These are phyloP conservation scores for Nakataea oryzae DNA, from an alignment of 2,329 filamentous ascomycete genomes.

Conservation along the genomic window DNA sequence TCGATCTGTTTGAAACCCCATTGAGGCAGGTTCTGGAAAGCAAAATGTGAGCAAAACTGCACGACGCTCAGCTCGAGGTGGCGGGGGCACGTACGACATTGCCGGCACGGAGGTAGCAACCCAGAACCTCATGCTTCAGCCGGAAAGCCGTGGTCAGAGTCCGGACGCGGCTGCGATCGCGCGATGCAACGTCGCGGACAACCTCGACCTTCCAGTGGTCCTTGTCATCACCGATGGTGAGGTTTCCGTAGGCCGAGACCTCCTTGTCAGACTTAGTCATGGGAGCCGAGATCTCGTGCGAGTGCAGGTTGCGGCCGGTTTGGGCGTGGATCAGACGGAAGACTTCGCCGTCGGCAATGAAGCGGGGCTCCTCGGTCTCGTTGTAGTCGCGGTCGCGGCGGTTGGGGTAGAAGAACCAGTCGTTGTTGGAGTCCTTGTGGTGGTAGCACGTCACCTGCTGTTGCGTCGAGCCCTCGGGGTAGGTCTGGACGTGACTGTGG, in stretches of 20 bases:
- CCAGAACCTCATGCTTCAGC: conserved; percentile 68
- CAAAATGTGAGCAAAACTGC: not conserved
- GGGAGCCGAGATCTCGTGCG: conserved; percentile 80
- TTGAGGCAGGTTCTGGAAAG: conserved; percentile 66
- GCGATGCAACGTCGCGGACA: conserved; percentile 77
- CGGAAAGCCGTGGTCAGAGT: conserved; percentile 92
- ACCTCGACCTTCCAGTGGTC: conserved; percentile 96
- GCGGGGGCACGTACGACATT: conserved; percentile 43
- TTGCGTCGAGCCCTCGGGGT: conserved; percentile 83
- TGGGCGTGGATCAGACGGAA: conserved; percentile 89
- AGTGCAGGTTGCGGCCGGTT: conserved; percentile 95
- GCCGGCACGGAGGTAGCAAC: conserved; percentile 89
- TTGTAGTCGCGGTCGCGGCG: conserved; percentile 66
- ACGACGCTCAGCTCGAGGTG: not conserved
- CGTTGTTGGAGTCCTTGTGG: conserved; percentile 98
- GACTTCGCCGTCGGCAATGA: conserved; percentile 64
- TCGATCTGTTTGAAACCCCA: conserved; percentile 99
- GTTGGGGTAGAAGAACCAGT: conserved; percentile 98
- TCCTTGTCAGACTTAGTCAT: conserved; percentile 83
- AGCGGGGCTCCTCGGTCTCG: conserved; percentile 59
- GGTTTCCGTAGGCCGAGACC: conserved; percentile 92
- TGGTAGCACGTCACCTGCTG: conserved; percentile 99
- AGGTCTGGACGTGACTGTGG: conserved; percentile 93
- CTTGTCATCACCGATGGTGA: conserved; percentile 91
- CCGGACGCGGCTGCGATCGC: conserved; percentile 73